A percentile compares a stretch with the other conserved stretches of the same genome.
phyloP scores from a whole-genome alignment of 2,329 filamentous ascomycete species.

The Fusarium anguioides region DNA sequence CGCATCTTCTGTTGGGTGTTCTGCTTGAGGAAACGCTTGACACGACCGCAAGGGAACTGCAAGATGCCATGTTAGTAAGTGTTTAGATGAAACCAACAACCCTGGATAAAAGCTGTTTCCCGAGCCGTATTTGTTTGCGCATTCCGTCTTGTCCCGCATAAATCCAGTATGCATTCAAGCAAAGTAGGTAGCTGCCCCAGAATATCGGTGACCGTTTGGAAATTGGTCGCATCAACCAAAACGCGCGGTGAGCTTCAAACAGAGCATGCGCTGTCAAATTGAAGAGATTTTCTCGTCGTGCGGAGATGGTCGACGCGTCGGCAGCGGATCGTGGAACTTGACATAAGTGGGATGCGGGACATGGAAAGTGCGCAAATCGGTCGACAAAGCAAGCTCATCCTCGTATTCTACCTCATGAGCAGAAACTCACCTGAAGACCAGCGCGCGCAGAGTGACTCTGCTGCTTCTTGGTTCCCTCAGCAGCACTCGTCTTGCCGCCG shows the following conservation, averaged over 20 bases:
- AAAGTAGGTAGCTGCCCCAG: neutral
- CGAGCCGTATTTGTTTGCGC: constrained; percentile 24
- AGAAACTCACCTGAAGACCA: constrained; percentile 84
- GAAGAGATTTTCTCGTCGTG: constrained; percentile 38
- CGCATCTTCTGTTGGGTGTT: constrained; percentile 99
- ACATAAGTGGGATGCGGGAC: constrained; percentile 43
- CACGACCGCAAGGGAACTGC: constrained; percentile 98
- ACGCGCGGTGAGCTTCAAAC: neutral
- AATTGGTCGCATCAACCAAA: constrained; percentile 22
- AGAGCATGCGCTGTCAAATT: constrained; percentile 16
- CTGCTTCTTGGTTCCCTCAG: constrained; percentile 81
- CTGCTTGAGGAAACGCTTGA: constrained; percentile 99
- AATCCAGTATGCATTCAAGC: constrained; percentile 14
- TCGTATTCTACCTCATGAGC: constrained; percentile 6
- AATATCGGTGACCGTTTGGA: constrained; percentile 13
- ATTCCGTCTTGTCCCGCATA: constrained; percentile 29
- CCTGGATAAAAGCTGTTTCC: constrained; percentile 20
- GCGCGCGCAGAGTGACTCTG: constrained; percentile 97
- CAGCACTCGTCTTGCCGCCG: constrained; percentile 77
- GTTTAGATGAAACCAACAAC: neutral
- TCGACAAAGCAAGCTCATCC: constrained; percentile 22
- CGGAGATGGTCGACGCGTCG: constrained; percentile 44
- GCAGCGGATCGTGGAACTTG: constrained; percentile 32
- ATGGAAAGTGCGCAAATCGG: constrained; percentile 42
- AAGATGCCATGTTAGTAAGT: constrained; percentile 40